Evolutionary conservation across 1,284 basidiomycete genomes (phyloP).

Genomic region (Takashimella koratensis): DNA sequence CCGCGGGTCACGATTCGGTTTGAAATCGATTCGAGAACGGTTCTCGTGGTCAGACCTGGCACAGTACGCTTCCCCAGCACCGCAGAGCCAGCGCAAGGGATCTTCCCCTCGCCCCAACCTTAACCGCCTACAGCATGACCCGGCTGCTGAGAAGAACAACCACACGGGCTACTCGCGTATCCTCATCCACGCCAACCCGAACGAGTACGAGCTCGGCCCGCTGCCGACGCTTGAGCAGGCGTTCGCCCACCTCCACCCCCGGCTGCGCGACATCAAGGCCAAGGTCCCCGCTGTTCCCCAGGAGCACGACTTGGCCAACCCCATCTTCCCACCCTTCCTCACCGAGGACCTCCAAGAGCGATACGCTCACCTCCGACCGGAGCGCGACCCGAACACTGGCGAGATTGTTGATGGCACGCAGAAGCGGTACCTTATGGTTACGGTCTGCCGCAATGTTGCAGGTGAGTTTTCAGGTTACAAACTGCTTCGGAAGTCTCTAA

Average conservation of each 20-base stretch:
- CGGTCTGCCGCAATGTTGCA: constrained; percentile 42
- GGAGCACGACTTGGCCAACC: constrained; percentile 35
- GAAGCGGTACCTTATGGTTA: constrained; percentile 35
- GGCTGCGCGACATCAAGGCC: constrained; percentile 30
- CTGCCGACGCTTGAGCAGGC: constrained; percentile 38
- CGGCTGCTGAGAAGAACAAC: constrained; percentile 2
- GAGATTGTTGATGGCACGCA: constrained; percentile 26
- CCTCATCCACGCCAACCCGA: constrained; percentile 14
- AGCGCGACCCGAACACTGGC: constrained; percentile 24
- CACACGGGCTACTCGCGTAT: constrained; percentile 24
- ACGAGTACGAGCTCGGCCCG: constrained; percentile 23
- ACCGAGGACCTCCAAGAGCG: constrained; percentile 31
- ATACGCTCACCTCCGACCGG: constrained; percentile 34
- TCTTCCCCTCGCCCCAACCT: constrained; percentile 7
- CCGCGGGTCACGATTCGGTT: constrained; percentile 8
- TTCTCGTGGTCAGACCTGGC: constrained; percentile 5
- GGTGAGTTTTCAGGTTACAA: constrained; percentile 24
- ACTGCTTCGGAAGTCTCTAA: neutral
- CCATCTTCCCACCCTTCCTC: constrained; percentile 39
- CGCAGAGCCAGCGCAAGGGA: neutral
- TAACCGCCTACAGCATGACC: constrained; percentile 3
- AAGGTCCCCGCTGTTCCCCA: constrained; percentile 24
- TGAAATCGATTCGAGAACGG: constrained; percentile 10
- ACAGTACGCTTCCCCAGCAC: neutral
- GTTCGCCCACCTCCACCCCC: constrained; percentile 30